Percentiles rank a stretch among this genome's conserved stretches.
Conservation (phyloP, 441 rosid species). For the Euphorbia schlechtendalii region DNA sequence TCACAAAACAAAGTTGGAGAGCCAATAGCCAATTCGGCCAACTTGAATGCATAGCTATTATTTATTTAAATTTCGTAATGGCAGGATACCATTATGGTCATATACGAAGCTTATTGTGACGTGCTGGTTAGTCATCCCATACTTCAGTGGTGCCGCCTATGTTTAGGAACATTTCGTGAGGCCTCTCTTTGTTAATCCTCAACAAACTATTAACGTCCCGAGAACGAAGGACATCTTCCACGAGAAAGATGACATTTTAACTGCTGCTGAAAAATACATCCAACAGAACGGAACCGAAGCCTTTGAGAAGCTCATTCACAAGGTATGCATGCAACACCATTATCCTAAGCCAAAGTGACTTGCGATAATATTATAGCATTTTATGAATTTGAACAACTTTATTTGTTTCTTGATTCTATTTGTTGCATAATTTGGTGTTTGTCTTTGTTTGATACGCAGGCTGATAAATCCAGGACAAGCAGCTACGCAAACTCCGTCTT, state of each 20-base stretch:
- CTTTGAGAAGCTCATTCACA: slow-evolving; percentile 66
- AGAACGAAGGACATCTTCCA: slow-evolving; percentile 48
- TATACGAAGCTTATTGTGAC: slow-evolving; percentile 68
- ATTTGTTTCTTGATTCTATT: no score
- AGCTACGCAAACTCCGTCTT: slow-evolving; percentile 12
- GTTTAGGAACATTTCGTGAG: slow-evolving; percentile 83
- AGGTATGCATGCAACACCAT: no score
- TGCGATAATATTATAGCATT: no score
- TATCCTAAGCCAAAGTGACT: no score
- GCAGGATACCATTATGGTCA: slow-evolving; percentile 89
- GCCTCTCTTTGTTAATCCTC: slow-evolving; percentile 64
- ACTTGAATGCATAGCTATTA: no score
- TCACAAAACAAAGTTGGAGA: no score
- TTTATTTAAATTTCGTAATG: no score
- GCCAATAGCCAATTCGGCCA: no score
- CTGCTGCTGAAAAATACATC: slow-evolving; percentile 77
- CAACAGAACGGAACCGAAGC: slow-evolving; percentile 75
- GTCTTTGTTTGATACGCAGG: slow-evolving; percentile 38
- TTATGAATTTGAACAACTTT: no score
- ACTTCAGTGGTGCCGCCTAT: slow-evolving; percentile 95
- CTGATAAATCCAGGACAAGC: slow-evolving; percentile 46
- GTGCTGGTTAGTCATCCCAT: slow-evolving; percentile 92
- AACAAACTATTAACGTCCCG: slow-evolving; percentile 63
- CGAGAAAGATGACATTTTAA: slow-evolving; percentile 62
- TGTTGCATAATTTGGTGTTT: no score